Evolutionary conservation across 257 asterid genomes (phyloP).

Genomic region (Fraxinus americana): DNA sequence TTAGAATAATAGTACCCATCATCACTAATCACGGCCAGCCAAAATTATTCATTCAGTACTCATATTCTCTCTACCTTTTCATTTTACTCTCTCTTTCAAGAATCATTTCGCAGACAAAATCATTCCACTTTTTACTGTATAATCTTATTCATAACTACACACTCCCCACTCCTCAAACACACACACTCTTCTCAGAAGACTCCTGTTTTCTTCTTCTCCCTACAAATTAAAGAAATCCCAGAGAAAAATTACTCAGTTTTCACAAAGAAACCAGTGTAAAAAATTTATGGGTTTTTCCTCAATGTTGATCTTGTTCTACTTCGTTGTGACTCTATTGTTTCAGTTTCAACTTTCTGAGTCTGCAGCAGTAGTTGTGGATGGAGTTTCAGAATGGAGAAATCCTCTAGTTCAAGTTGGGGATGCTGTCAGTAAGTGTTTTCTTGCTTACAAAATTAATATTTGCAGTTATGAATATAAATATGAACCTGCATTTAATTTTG

Average conservation of each 20-base stretch:
- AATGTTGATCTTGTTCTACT: constrained; percentile 36
- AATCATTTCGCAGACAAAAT: constrained; percentile 42
- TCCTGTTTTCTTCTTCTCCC: constrained; percentile 18
- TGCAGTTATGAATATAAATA: background rate
- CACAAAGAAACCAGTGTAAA: background rate
- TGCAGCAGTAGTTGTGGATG: constrained; percentile 75
- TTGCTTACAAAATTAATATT: background rate
- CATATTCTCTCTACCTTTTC: too few relatives aligned
- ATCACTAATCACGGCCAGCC: constrained; percentile 52
- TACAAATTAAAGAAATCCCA: background rate
- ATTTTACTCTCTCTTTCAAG: constrained; percentile 16
- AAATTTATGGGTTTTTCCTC: constrained; percentile 32
- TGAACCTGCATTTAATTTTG: background rate
- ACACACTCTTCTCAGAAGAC: constrained; percentile 39
- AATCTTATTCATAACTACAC: constrained; percentile 35
- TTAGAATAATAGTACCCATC: constrained; percentile 81
- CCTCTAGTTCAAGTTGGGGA: constrained; percentile 76
- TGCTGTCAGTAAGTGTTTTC: constrained; percentile 65
- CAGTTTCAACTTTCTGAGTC: constrained; percentile 37
- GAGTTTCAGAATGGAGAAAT: constrained; percentile 74
- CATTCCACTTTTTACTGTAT: constrained; percentile 43
- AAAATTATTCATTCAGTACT: constrained; percentile 19
- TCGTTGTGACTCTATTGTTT: constrained; percentile 30
- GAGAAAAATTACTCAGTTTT: constrained; percentile 10
- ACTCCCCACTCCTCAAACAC: constrained; percentile 26